Percentiles rank a stretch among this genome's conserved stretches.
phyloP scores from a whole-genome alignment of 768 basidiomycete species.

The Hericium coralloides region DNA sequence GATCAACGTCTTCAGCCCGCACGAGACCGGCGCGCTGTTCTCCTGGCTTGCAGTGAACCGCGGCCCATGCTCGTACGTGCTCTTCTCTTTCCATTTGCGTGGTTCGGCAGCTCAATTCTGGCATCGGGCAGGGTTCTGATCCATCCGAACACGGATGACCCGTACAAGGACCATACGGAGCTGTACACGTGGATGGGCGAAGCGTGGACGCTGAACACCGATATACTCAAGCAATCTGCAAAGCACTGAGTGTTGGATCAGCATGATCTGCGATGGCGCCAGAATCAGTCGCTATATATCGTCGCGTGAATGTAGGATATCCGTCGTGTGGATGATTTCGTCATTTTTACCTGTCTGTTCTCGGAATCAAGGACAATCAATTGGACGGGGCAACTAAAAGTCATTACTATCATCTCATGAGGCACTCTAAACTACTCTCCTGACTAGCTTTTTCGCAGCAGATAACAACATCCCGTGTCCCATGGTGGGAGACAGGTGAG shows the following conservation, averaged over 20 bases:
- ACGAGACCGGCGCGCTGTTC: constrained; percentile 62
- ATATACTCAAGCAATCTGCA: not conserved
- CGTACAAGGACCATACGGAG: constrained; percentile 52
- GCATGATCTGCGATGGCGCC: too few relatives aligned
- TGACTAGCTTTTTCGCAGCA: too few relatives aligned
- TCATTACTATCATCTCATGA: too few relatives aligned
- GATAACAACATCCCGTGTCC: too few relatives aligned
- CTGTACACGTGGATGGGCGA: constrained; percentile 31
- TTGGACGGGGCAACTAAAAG: too few relatives aligned
- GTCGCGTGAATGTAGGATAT: too few relatives aligned
- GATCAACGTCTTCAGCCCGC: constrained; percentile 56
- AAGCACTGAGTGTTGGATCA: not conserved
- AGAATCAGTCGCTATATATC: too few relatives aligned
- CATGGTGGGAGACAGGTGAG: too few relatives aligned
- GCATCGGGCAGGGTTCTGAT: constrained; percentile 43
- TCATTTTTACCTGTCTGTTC: too few relatives aligned
- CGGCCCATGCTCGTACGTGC: constrained; percentile 31
- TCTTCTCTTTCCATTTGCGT: not conserved
- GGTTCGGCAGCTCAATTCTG: not conserved
- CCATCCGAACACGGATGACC: constrained; percentile 60
- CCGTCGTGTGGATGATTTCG: too few relatives aligned
- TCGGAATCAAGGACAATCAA: too few relatives aligned
- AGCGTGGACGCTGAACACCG: not conserved
- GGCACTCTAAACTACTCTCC: too few relatives aligned
- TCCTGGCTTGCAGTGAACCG: constrained; percentile 59